Evolutionary conservation across 2,329 filamentous ascomycete genomes (phyloP), one percentile per base, ranked within the genome.

Genomic region (Diatrype stigma): DNA sequence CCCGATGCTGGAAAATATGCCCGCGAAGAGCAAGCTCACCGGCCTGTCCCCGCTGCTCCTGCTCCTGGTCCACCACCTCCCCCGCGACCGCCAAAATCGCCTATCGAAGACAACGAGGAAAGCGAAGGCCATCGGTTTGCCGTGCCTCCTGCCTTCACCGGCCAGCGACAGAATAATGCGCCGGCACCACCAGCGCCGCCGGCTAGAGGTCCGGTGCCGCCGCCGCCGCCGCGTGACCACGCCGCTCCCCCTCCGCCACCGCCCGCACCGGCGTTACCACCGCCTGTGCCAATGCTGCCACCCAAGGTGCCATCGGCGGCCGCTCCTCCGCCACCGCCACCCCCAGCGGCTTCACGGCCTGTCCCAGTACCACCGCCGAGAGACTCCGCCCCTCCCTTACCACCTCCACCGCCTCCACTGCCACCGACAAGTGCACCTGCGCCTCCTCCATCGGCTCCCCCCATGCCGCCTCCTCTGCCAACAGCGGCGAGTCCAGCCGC

Each of bases 1-100:
- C 84, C 90, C 50, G 92, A 96, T 68, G 94, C 94, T 51, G 94
- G 94, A 35, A 96, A 90, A 70, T 94, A 84, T 65, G 90, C 87
- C 3, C 78, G 85, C 71, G 70, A 50, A 65, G 79, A 68, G 60
- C 74, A 63, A 69, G 77, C 63, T 67, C 72, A 54, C 66, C 71
- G 59, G 63, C 70, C 66, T 14, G 64, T 60, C 50, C 77, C 58
- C 61, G 60, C 75, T 10, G 75, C 75, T 46, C 75, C 75, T 10
- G 75, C 75, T 46, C 75, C 83, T 28, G 85, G 80, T 1, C 86
- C 86, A 26, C 81, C 84, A 22, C 85, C 86, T 35, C 86, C 86
- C 11, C 85, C 83, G 14, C 74, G 83, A 51, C 87, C 87, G 11
- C 80, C 85, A 3, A 89, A 90, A 68, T 84, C 83, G 7, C 80